These are phyloP conservation scores for Podospora pseudocomata DNA, from an alignment of 495 filamentous ascomycete species.

Conservation along the genomic window DNA sequence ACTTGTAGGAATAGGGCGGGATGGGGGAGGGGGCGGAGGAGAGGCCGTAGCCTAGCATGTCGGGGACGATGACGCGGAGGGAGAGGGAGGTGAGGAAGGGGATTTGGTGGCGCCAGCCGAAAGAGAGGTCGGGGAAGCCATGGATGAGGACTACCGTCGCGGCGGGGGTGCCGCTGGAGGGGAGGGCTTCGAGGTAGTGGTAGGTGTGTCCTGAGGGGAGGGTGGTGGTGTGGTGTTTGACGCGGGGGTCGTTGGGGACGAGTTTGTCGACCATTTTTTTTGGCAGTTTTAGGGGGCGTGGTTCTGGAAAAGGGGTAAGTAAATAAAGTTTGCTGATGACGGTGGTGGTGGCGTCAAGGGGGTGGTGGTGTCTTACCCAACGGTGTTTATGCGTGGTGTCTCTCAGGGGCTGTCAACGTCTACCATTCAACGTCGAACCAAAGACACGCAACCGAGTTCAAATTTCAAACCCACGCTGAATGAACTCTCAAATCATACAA, in stretches of 20 bases:
- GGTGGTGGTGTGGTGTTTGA: constrained; percentile 56
- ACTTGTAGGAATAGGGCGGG: constrained; percentile 60
- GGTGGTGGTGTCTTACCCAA: neutral
- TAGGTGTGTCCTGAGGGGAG: constrained; percentile 56
- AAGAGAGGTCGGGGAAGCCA: constrained; percentile 63
- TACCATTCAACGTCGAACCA: neutral
- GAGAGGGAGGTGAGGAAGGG: constrained; percentile 61
- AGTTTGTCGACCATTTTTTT: constrained; percentile 52
- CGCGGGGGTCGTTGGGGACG: constrained; percentile 58
- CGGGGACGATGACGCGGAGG: constrained; percentile 48
- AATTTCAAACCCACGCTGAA: neutral
- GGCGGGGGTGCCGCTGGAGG: constrained; percentile 27
- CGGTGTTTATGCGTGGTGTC: neutral
- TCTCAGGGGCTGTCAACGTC: neutral
- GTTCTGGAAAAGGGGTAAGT: neutral
- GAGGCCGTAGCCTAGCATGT: constrained; percentile 65
- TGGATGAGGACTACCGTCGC: constrained; percentile 63
- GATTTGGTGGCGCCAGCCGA: constrained; percentile 81
- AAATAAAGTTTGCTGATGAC: neutral
- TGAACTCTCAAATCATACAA: neutral
- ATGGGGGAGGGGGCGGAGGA: constrained; percentile 55
- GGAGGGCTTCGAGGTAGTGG: constrained; percentile 64
- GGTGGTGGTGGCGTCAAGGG: neutral
- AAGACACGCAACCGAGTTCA: neutral
- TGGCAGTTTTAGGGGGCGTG: neutral